These are phyloP conservation scores for Globisporangium recalcitrans DNA, from an alignment of 352 stramenopile species.

Conservation along the genomic window DNA sequence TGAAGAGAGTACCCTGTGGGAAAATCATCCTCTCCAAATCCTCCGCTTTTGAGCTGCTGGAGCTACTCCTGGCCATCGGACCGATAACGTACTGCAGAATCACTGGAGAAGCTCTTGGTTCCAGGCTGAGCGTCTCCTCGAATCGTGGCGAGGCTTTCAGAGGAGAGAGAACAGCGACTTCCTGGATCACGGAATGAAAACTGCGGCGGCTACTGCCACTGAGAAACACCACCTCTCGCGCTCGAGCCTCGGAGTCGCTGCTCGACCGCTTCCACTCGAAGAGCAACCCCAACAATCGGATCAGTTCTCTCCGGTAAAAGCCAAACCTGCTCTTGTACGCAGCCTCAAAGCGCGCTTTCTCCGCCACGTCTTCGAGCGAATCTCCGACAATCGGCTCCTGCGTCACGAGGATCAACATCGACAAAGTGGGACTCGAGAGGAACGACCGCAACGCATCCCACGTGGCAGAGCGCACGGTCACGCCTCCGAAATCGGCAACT, in stretches of 20 bases:
- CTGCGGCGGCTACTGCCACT: conserved; percentile 27
- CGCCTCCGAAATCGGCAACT: conserved; percentile 13
- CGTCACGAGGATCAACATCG: conserved; percentile 30
- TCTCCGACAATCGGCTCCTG: conserved; percentile 38
- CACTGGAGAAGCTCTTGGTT: conserved; percentile 8
- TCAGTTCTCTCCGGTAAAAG: conserved; percentile 41
- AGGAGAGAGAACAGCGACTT: conserved; percentile 6
- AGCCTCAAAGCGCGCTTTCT: conserved; percentile 33
- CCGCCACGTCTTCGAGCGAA: conserved; percentile 37
- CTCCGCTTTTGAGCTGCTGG: neutral
- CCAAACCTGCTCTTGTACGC: conserved; percentile 31
- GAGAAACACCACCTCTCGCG: conserved; percentile 29
- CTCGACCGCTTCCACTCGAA: conserved; percentile 32
- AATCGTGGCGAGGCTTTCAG: neutral
- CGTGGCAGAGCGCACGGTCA: conserved; percentile 14
- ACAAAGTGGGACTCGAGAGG: conserved; percentile 31
- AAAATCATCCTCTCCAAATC: conserved; percentile 8
- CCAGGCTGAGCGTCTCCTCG: neutral
- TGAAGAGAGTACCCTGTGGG: conserved; percentile 26
- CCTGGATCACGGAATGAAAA: conserved; percentile 38
- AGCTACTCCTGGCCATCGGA: conserved; percentile 7
- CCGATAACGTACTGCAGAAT: conserved; percentile 28
- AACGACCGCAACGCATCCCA: conserved; percentile 34
- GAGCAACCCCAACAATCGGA: conserved; percentile 29
- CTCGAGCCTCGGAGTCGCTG: conserved; percentile 1